Evolutionary conservation across 495 filamentous ascomycete species (phyloP), one percentile per base, ranked within the genome.

Genomic region (Hypoxylon lenormandii): DNA sequence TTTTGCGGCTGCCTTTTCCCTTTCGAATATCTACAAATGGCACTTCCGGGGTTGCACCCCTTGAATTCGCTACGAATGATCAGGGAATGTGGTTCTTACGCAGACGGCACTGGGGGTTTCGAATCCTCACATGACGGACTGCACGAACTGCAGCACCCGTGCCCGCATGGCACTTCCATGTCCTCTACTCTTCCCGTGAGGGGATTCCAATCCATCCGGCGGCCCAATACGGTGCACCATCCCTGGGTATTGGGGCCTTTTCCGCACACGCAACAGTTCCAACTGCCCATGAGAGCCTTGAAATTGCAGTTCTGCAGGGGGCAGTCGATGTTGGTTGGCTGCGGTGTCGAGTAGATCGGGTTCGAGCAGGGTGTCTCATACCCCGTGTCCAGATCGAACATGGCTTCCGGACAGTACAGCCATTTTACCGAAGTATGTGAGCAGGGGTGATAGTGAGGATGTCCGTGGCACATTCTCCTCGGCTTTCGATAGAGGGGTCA

Each of bases 221-320:
- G 64, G 22, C 60, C 57, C 51, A 73, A 53, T 53, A 68, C 69
- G 18, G 55, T 69, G 59, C 79, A 81, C 80, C 80, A 82, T 16
- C 79, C 80, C 55, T 77, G 72, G 5, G 65, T 76, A 28, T 82
- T 82, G 0, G 74, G 74, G 12, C 76, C 78, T 21, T 74, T 67
- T 1, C 76, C 76, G 56, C 80, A 82, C 30, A 75, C 45, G 70
- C 80, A 82, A 54, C 80, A 82, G 15, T 66, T 78, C 80, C 80
- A 82, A 49, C 69, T 75, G 28, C 79, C 78, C 45, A 74, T 74
- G 0, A 78, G 66, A 22, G 66, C 74, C 43, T 74, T 77, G 54
- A 76, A 81, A 56, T 80, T 76, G 60, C 80, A 82, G 56, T 79
- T 78, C 63, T 73, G 69, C 50, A 82, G 70, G 21, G 78, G 77